Percentiles rank a stretch among this genome's conserved stretches.
Evolutionary conservation across 2,329 filamentous ascomycete species (phyloP).

Genomic region (Aciculosporium take): DNA sequence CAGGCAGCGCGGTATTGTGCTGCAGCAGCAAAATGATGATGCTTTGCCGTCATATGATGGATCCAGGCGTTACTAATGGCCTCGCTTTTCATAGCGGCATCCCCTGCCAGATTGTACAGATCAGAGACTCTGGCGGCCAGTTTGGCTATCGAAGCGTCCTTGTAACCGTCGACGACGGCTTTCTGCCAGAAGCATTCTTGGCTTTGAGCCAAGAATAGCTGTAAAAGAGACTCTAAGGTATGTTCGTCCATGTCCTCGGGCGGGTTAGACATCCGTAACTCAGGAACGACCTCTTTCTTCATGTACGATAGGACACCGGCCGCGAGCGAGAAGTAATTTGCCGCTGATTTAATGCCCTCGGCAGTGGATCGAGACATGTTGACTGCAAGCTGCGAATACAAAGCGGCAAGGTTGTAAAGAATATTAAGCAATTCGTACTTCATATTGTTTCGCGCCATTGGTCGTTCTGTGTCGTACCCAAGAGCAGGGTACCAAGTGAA

Average conservation of each 20-base stretch:
- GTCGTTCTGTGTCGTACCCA: slow-evolving; percentile 72
- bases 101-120: slow-evolving; percentile 70
- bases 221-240: slow-evolving; percentile 69
- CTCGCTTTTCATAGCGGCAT: slow-evolving; percentile 77
- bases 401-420: slow-evolving; percentile 80
- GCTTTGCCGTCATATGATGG: slow-evolving; percentile 92
- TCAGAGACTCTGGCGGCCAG: slow-evolving; percentile 82
- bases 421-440: slow-evolving; percentile 83
- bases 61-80: slow-evolving; percentile 92
- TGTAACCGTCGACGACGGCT: slow-evolving; percentile 84
- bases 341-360: slow-evolving; percentile 76
- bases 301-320: slow-evolving; percentile 75
- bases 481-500: slow-evolving; percentile 94
- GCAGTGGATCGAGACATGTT: slow-evolving; percentile 61
- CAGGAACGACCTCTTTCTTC: slow-evolving; percentile 61
- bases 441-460: slow-evolving; percentile 51
- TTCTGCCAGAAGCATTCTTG: slow-evolving; percentile 99
- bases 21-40: slow-evolving; percentile 91
- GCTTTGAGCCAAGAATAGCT: slow-evolving; percentile 78
- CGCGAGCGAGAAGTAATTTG: slow-evolving; percentile 77
- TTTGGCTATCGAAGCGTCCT: slow-evolving; percentile 83
- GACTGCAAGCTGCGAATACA: slow-evolving; percentile 86
- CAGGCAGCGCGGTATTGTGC: slow-evolving; percentile 86
- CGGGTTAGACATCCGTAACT: slow-evolving; percentile 64
- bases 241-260: slow-evolving; percentile 92